Percentiles rank a stretch among this genome's conserved stretches.
These are phyloP conservation scores for Zygosaccharomyces siamensis DNA, from an alignment of 805 yeast species.

Conservation along the genomic window DNA sequence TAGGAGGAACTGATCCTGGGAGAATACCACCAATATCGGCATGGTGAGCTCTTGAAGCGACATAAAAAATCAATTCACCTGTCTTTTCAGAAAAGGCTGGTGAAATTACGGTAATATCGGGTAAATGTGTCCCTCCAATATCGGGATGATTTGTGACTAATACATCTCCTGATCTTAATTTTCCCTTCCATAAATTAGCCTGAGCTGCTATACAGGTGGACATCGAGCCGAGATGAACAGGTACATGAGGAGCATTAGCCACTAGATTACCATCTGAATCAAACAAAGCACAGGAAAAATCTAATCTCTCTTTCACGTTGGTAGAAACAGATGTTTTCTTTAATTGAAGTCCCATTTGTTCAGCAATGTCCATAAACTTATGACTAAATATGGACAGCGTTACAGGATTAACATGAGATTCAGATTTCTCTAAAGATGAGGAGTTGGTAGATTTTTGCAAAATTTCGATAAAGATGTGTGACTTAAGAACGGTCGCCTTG, in stretches of 20 bases:
- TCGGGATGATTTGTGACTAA: conserved; percentile 76
- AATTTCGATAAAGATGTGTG: conserved; percentile 54
- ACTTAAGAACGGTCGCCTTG: conserved; percentile 48
- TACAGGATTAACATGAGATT: conserved; percentile 51
- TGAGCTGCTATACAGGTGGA: conserved; percentile 71
- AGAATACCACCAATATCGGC: conserved; percentile 91
- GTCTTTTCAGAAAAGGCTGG: conserved; percentile 62
- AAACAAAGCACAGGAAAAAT: conserved; percentile 80
- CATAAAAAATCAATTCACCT: conserved; percentile 66
- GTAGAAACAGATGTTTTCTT: conserved; percentile 78
- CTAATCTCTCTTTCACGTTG: conserved; percentile 77
- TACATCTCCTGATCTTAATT: conserved; percentile 67
- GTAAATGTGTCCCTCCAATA: conserved; percentile 82
- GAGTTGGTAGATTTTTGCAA: conserved; percentile 8
- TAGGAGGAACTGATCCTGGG: conserved; percentile 95
- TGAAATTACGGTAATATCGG: conserved; percentile 87
- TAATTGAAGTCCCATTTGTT: conserved; percentile 78
- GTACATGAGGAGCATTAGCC: conserved; percentile 86
- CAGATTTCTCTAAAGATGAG: conserved; percentile 1
- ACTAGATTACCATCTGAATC: conserved; percentile 72
- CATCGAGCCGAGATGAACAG: conserved; percentile 85
- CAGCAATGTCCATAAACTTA: conserved; percentile 86
- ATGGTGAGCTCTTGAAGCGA: conserved; percentile 94
- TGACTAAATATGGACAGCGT: conserved; percentile 73
- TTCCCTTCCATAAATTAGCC: conserved; percentile 58